Base-by-base conservation (phyloP, 129 eudicot genomes). In the Arctium minus region DNA sequence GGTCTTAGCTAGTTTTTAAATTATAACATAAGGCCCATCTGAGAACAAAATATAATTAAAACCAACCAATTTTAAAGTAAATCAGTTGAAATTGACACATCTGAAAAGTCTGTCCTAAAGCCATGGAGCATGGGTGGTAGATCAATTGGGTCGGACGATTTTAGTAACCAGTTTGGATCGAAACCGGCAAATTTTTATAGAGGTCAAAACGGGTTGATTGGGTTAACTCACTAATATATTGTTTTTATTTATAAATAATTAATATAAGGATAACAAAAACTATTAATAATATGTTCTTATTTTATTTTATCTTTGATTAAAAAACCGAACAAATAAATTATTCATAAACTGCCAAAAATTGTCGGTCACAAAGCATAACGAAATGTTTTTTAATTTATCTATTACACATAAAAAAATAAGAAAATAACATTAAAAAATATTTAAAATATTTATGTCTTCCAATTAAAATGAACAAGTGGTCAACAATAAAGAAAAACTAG, bases 311-410 rank as follows among this genome's bases (percentile, higher is more conserved):
- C 27, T 60, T 36, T 40, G 2, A 62, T 15, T 73, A 70, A 62
- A 29, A 60, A 33, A 71, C 3, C 31, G 36, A 22, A 79, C 18
- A n/a, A 74, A 78, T 71, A 76, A 62, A 76, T 50, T 56, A 87
- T 75, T 78, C 73, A 42, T 22, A 75, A 36, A 10, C 60, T 62
- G 80, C 80, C 85, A 76, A 83, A 80, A 84, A 72, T 33, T 84
- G 89, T 87, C 89, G 85, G 89, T 78, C 84, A 82, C 81, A 79
- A 81, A 77, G 77, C 70, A 70, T 74, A 18, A 73, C n/a, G 65
- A 8, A 40, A 73, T 53, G 22, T 72, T 72, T 11, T 73, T 38
- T 46, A 44, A 29, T 42, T 44, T 73, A 40, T 39, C 77, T 40
- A 39, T 40, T 40, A 40, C 33, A 40, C 60, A 40, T 39, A 39